Base-by-base conservation (phyloP, 2,329 filamentous ascomycete species). In the Beauveria pseudobassiana region DNA sequence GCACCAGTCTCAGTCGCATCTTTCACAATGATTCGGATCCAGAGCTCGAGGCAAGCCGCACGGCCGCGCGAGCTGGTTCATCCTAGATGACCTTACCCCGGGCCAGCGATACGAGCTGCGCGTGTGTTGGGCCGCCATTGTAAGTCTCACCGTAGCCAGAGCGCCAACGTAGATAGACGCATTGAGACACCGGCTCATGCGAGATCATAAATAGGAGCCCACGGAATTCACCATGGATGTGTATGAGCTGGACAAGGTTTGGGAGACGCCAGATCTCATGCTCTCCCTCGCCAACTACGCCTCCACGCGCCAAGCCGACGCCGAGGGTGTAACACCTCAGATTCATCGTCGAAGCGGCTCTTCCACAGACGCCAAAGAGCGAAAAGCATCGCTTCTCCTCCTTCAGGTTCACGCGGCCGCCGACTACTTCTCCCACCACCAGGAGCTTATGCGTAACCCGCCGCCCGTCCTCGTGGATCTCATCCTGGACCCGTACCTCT, bases 71-170 rank as follows among this genome's bases (percentile, higher is more conserved):
- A 87, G 89, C 30, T 98, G 95, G 95, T 83, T 92, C 67, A 76
- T 93, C 8, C 82, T 99, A 6, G 83, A 89, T 62, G 77, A 81
- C 40, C 79, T 99, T 60, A 80, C 76, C n/a, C 82, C 85, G 42
- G 84, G 85, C 12, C 87, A 88, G 69, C 84, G 92, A 66, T 97
- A 98, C 79, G 95, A 99, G 78, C 83, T 96, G 54, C 87, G 95
- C 60, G 81, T 97, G 63, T 98, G 93, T 77, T 99, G 93, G 93
- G 82, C 91, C 63, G 95, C 95, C 46, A 95, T 88, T 64, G 93
- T 96, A 82, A 75, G 89, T 81, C 38, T 53, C 43, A 53, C 58
- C 43, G 16, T 51, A 38, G 38, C 26, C 12, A 34, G 22, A 9
- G 12, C 34, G 20, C 10, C 43, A 58, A 24, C 1, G 12, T 40